Conservation (phyloP, 495 filamentous ascomycete genomes). For the Penicillium psychrofluorescens region DNA sequence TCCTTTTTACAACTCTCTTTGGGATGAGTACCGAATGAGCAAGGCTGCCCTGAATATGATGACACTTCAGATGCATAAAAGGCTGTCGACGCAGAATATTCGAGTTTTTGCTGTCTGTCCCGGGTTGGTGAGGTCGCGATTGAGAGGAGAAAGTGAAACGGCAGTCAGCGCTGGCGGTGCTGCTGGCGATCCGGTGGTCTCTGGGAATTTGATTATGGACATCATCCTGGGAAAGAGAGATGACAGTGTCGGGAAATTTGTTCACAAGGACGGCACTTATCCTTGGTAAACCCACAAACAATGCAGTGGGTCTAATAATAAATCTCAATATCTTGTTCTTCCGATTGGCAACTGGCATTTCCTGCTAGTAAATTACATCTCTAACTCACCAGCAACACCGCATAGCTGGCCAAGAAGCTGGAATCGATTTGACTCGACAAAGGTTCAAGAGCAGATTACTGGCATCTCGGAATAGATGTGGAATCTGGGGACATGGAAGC, state of each 20-base stretch:
- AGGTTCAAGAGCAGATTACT: not conserved
- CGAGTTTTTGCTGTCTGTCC: slow-evolving; percentile 21
- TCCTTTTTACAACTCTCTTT: not conserved
- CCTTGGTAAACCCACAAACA: slow-evolving; percentile 13
- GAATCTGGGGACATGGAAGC: slow-evolving; percentile 2
- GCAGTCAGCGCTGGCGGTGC: slow-evolving; percentile 13
- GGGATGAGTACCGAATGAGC: slow-evolving; percentile 6
- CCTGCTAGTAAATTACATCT: too few relatives aligned
- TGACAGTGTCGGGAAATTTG: slow-evolving; percentile 25
- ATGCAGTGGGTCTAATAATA: too few relatives aligned
- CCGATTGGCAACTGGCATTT: too few relatives aligned
- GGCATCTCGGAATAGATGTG: slow-evolving; percentile 9
- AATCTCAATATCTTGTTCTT: too few relatives aligned
- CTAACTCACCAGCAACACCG: too few relatives aligned
- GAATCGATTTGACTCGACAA: not conserved
- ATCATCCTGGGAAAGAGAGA: slow-evolving; percentile 28
- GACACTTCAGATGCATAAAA: slow-evolving; percentile 1
- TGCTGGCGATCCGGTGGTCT: slow-evolving; percentile 25
- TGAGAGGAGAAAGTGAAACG: slow-evolving; percentile 25
- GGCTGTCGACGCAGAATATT: slow-evolving; percentile 4
- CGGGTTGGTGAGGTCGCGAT: slow-evolving; percentile 26
- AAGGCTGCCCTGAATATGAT: slow-evolving; percentile 10
- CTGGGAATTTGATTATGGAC: slow-evolving; percentile 21
- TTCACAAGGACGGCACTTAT: slow-evolving; percentile 17
- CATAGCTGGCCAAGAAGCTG: not conserved